Base-by-base conservation (phyloP, 805 yeast species). In the Candida suzukii region DNA sequence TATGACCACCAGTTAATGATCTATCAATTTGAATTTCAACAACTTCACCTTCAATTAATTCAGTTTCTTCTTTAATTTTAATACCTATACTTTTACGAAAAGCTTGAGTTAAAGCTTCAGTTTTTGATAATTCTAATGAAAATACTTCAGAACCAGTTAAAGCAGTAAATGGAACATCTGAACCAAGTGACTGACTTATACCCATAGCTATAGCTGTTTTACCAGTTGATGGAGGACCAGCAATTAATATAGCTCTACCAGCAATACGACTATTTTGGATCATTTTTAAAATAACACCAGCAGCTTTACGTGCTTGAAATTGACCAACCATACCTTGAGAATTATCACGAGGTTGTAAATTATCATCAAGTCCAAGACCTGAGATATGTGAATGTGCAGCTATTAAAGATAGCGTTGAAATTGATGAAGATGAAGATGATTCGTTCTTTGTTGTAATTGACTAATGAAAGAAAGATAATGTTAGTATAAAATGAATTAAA, bases 151-250 rank as follows among this genome's bases (percentile, higher is more conserved):
- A 83, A 3, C 96, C 99, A 10, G 95, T 91, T 61, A 93, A 74
- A 10, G 95, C 88, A 32, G 97, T 91, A 63, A 93, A 93, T 31
- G 99, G 99, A 44, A 93, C 97, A 47, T 81, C 88, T 13, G 67
- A 55, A 10, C 82, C 82, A 51, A 84, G 68, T 40, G 77, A 80
- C 58, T 83, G 90, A 2, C 88, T 74, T 32, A 84, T 71, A 16
- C 97, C 99, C 83, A 88, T 84, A 13, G 99, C 99, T 53, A 93
- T 77, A 30, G 99, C 99, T 3, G 99, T 93, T 63, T 93, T 93
- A 64, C 99, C 99, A 0, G 99, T 93, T 13, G 96, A 87, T 24
- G 99, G 99, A 11, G 98, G 98, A 32, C 99, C 99, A 0, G 99
- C 98, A 46, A 93, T 73, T 47, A 93, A 67, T 18, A 90, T 93